Evolutionary conservation across 108 stramenopile species (phyloP).

Genomic region (Cylindrotheca fusiformis): DNA sequence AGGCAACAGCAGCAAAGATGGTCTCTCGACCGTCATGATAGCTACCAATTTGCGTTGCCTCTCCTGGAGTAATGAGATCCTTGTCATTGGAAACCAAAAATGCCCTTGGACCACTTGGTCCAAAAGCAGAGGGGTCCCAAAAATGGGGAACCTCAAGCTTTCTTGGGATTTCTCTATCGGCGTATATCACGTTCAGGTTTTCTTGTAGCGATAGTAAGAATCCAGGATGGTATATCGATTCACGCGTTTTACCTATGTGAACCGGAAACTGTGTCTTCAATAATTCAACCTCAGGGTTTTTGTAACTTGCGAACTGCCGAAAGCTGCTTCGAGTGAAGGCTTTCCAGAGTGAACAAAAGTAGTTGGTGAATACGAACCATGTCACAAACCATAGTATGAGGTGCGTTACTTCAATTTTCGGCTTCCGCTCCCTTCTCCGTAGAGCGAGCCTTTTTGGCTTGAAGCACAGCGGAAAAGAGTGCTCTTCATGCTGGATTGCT

Average conservation of each 20-base stretch:
- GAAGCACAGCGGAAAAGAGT: too few species aligned
- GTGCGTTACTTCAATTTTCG: too few species aligned
- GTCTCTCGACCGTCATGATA: slow-evolving; percentile 24
- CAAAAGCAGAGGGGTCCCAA: slow-evolving; percentile 24
- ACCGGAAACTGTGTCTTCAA: slow-evolving; percentile 37
- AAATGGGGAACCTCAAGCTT: slow-evolving; percentile 30
- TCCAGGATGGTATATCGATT: slow-evolving; percentile 39
- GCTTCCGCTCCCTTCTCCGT: too few species aligned
- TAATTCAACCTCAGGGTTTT: slow-evolving; percentile 1
- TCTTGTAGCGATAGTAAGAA: too few species aligned
- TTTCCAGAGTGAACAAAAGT: too few species aligned
- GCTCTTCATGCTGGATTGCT: too few species aligned
- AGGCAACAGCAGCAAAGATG: slow-evolving; percentile 53
- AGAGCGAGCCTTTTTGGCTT: too few species aligned
- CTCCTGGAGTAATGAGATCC: slow-evolving; percentile 55
- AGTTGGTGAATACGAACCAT: too few species aligned
- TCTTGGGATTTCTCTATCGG: slow-evolving; percentile 14
- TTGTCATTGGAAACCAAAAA: slow-evolving; percentile 66
- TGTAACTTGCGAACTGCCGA: not conserved
- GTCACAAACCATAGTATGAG: too few species aligned
- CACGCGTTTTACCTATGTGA: slow-evolving; percentile 26
- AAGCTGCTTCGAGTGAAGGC: too few species aligned
- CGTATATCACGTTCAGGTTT: too few species aligned
- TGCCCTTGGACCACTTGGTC: slow-evolving; percentile 45
- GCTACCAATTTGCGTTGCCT: slow-evolving; percentile 60